These are phyloP conservation scores for Aspergillus olivimuriae DNA, from an alignment of 495 filamentous ascomycete genomes.

Conservation along the genomic window DNA sequence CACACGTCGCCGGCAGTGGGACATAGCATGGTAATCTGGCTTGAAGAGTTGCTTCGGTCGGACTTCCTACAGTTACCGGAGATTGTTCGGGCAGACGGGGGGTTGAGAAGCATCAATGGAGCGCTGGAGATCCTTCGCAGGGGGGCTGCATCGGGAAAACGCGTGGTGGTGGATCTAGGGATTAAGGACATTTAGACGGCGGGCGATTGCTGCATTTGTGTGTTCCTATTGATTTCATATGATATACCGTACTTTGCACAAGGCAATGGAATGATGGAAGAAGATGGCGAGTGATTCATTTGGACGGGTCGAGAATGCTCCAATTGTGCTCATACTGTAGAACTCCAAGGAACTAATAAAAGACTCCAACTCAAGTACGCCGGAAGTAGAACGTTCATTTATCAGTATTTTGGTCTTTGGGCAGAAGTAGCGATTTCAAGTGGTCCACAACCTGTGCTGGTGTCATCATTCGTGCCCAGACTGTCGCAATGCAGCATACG, in stretches of 20 bases:
- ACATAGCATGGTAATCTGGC: conserved; percentile 49
- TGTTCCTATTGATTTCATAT: neutral
- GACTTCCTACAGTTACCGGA: conserved; percentile 48
- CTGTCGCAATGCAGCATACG: neutral
- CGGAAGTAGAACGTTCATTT: too few species aligned
- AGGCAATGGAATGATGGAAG: too few species aligned
- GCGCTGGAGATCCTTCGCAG: conserved; percentile 52
- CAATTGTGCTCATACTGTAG: too few species aligned
- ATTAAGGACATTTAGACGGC: neutral
- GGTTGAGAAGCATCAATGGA: conserved; percentile 55
- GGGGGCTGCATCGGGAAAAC: conserved; percentile 52
- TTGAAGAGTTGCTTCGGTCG: conserved; percentile 49
- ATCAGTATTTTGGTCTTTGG: too few species aligned
- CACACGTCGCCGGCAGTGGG: conserved; percentile 54
- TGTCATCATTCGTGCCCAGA: neutral
- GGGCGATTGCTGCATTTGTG: too few species aligned
- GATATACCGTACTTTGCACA: neutral
- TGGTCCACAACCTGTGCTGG: neutral
- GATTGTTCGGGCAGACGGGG: conserved; percentile 51
- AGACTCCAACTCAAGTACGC: too few species aligned
- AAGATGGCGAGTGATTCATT: too few species aligned
- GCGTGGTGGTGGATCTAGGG: conserved; percentile 47
- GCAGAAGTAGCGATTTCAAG: too few species aligned
- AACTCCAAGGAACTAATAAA: too few species aligned
- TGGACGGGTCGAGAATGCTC: too few species aligned